A percentile compares a stretch with the other conserved stretches of the same genome.
phyloP scores from a whole-genome alignment of 2,329 filamentous ascomycete genomes.

The Lachnellula arida region DNA sequence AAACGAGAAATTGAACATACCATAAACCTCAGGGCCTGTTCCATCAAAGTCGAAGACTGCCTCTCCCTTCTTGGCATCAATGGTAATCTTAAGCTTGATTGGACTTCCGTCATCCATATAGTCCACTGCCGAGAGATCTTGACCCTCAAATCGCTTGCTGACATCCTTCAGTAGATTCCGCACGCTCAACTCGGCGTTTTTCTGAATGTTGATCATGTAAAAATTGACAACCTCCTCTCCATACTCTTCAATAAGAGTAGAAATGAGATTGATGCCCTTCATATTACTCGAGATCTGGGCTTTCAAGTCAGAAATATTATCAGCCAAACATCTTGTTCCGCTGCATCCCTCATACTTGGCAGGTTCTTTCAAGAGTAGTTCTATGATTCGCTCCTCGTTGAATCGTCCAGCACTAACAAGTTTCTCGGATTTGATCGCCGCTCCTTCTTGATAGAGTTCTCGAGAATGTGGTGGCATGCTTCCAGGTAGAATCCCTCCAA shows the following conservation, averaged over 20 bases:
- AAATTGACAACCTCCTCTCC: constrained; percentile 72
- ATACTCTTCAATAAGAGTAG: constrained; percentile 70
- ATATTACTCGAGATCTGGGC: constrained; percentile 85
- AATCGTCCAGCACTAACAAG: constrained; percentile 73
- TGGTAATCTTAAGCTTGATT: constrained; percentile 69
- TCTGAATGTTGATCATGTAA: constrained; percentile 80
- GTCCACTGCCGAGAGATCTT: constrained; percentile 69
- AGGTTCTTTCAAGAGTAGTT: constrained; percentile 68
- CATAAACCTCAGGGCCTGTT: constrained; percentile 75
- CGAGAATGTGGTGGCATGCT: constrained; percentile 77
- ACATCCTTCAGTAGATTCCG: constrained; percentile 68
- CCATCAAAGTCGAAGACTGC: constrained; percentile 75
- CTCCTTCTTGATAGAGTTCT: constrained; percentile 60
- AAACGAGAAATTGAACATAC: constrained; percentile 32
- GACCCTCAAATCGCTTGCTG: constrained; percentile 62
- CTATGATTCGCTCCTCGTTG: constrained; percentile 69
- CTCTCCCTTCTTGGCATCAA: constrained; percentile 68
- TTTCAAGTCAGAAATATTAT: constrained; percentile 83
- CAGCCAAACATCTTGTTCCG: constrained; percentile 72
- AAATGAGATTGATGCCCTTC: constrained; percentile 76
- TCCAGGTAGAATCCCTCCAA: constrained; percentile 76
- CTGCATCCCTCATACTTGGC: constrained; percentile 70
- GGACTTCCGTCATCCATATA: constrained; percentile 86
- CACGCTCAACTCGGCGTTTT: constrained; percentile 73
- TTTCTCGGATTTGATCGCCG: constrained; percentile 61